These are phyloP conservation scores for Penicillium sp. DNA, from an alignment of 2,329 filamentous ascomycete genomes.

Conservation along the genomic window DNA sequence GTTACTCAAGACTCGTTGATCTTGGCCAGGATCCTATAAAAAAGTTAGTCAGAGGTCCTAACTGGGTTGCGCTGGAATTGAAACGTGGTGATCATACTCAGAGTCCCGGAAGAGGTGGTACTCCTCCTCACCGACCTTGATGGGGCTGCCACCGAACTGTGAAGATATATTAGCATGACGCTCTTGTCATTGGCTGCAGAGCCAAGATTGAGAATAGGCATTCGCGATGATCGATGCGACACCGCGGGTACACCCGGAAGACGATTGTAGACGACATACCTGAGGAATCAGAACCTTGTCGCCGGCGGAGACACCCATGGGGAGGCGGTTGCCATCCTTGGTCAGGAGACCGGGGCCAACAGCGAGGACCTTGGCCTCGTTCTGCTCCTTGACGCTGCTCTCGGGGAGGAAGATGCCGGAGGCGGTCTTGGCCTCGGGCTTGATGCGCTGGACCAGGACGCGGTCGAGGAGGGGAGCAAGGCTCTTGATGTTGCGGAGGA, in stretches of 20 bases:
- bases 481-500: slow-evolving; percentile 92
- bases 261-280: slow-evolving; percentile 59
- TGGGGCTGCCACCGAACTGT: slow-evolving; percentile 88
- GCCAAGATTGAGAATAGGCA: too few relatives aligned
- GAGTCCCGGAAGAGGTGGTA: slow-evolving; percentile 95
- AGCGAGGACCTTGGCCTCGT: slow-evolving; percentile 94
- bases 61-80: neutral
- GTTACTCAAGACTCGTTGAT: slow-evolving; percentile 78
- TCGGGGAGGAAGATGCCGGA: slow-evolving; percentile 98
- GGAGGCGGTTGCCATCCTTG: slow-evolving; percentile 85
- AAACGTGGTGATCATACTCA: slow-evolving; percentile 74
- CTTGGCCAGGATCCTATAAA: slow-evolving; percentile 89
- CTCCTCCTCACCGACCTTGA: slow-evolving; percentile 98
- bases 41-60: slow-evolving; percentile 25
- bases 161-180: slow-evolving; percentile 28
- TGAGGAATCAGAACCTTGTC: slow-evolving; percentile 96
- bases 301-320: slow-evolving; percentile 80
- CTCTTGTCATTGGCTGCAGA: neutral
- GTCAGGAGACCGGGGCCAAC: slow-evolving; percentile 89
- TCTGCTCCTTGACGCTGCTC: slow-evolving; percentile 95
- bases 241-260: slow-evolving; percentile 23
- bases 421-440: slow-evolving; percentile 95
- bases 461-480: slow-evolving; percentile 97
- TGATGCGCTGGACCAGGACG: slow-evolving; percentile 96
- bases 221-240: slow-evolving; percentile 5